phyloP scores from a whole-genome alignment of 352 stramenopile species.

The Plasmopara muralis region DNA sequence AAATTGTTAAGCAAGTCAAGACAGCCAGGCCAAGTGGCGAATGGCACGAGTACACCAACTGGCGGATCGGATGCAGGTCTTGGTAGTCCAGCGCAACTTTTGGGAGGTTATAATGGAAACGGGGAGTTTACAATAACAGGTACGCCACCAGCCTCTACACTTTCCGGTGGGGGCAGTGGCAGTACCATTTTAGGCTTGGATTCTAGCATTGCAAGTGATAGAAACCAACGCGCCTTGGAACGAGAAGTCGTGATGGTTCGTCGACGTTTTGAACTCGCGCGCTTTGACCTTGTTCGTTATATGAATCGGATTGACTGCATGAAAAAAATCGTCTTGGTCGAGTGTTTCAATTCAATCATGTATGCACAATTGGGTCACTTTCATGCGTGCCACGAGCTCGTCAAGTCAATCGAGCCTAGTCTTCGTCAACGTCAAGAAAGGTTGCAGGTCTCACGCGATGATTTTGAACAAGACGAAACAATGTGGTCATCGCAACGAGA shows the following conservation, averaged over 20 bases:
- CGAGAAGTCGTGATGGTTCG: conserved; percentile 55
- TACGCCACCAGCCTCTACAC: conserved; percentile 15
- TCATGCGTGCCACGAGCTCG: conserved; percentile 70
- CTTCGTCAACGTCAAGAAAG: conserved; percentile 63
- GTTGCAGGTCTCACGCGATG: conserved; percentile 51
- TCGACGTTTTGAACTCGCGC: conserved; percentile 70
- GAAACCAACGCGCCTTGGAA: conserved; percentile 48
- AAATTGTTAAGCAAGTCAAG: conserved; percentile 72
- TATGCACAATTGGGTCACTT: conserved; percentile 79
- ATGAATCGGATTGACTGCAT: conserved; percentile 77
- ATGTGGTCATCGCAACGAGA: conserved; percentile 75
- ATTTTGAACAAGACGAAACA: conserved; percentile 65
- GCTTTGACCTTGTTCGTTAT: conserved; percentile 80
- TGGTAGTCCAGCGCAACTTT: conserved; percentile 20
- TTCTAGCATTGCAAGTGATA: conserved; percentile 20
- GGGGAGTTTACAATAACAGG: conserved; percentile 13
- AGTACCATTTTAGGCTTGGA: conserved; percentile 16
- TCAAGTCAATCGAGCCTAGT: conserved; percentile 69
- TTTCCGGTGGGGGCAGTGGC: conserved; percentile 13
- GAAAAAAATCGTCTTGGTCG: conserved; percentile 81
- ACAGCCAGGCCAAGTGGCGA: conserved; percentile 18
- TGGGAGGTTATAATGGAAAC: conserved; percentile 9
- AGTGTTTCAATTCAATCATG: conserved; percentile 80
- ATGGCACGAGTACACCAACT: conserved; percentile 24
- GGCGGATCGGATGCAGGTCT: conserved; percentile 15